Base-by-base conservation (phyloP, 2,329 filamentous ascomycete genomes). In the Trichoderma harzianum region DNA sequence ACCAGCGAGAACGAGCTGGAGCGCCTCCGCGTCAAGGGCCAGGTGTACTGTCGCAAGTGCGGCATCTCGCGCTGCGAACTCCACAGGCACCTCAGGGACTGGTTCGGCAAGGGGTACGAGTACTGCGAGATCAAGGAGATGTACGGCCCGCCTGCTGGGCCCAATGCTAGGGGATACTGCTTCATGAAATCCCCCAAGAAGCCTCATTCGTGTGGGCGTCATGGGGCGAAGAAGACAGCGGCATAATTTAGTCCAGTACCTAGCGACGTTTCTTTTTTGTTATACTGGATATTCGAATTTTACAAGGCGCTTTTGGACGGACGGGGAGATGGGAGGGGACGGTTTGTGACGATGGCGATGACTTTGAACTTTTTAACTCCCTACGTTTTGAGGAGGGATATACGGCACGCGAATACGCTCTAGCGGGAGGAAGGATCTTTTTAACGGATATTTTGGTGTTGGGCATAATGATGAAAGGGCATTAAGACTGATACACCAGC, bases 11-110 rank as follows among this genome's bases (percentile, higher is more conserved):
- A 60, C 61, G 78, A 79, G 32, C 82, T 87, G 43, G 83, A 85
- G 7, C 80, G 81, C 77, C 80, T 89, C 75, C 84, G 87, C 28
- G 84, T 88, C 63, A 85, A 85, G 70, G 89, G 88, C 26, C 88
- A 89, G 76, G 86, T 89, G 7, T 87, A 89, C 78, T 91, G 89
- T 79, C 84, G 86, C 72, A 89, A 90, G 78, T 91, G 89, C 74
- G 88, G 87, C 63, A 85, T 87, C 72, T 86, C 83, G 53, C 85
- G 89, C 43, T 91, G 89, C 79, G 88, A 90, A 82, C 83, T 91
- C 72, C 88, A 90, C 80, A 86, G 87, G 74, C 89, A 91, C 77
- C 84, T 91, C 75, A 83, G 84, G 76, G 84, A 83, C 53, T 91
- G 88, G 87, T 87, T 90, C 84, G 87, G 86, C 69, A 80, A 83